Conservation (phyloP, 139 green algal genomes). For the Chlorella sp. region DNA sequence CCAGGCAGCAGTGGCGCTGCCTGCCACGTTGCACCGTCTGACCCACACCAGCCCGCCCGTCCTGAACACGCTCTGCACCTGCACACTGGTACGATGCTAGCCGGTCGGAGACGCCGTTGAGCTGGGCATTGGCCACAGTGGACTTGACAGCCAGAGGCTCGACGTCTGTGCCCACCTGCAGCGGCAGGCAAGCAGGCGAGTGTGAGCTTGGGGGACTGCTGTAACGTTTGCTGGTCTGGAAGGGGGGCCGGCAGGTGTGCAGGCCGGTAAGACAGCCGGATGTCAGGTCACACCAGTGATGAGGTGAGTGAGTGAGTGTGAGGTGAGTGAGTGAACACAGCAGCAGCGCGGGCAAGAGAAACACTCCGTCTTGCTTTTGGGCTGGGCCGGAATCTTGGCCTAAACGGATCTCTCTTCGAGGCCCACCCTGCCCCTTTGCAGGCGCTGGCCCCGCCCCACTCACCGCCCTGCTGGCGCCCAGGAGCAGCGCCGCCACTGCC, state of each 20-base stretch:
- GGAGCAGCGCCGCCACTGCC: slow-evolving; percentile 72
- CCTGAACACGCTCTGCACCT: not conserved
- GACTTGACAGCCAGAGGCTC: slow-evolving; percentile 74
- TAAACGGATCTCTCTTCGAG: no score
- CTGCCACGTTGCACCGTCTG: no score
- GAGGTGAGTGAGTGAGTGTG: not conserved
- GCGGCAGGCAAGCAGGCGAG: not conserved
- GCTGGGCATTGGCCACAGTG: slow-evolving; percentile 68
- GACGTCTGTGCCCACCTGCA: slow-evolving; percentile 74
- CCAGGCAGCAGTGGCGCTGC: no score
- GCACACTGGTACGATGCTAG: slow-evolving; percentile 43
- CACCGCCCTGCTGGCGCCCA: slow-evolving; percentile 68
- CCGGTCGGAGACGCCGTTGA: slow-evolving; percentile 67
- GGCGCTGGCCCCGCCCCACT: not conserved
- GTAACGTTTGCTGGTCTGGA: not conserved
- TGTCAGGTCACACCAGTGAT: not conserved
- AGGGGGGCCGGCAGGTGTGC: not conserved
- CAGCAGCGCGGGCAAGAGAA: not conserved
- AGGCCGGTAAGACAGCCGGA: no score
- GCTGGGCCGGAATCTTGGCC: no score
- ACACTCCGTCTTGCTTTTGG: no score
- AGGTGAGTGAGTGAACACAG: not conserved
- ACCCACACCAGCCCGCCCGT: no score
- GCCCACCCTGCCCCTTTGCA: no score
- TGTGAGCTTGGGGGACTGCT: no score